phyloP scores from a whole-genome alignment of 331 rosid genomes.

The Cydonia oblonga region DNA sequence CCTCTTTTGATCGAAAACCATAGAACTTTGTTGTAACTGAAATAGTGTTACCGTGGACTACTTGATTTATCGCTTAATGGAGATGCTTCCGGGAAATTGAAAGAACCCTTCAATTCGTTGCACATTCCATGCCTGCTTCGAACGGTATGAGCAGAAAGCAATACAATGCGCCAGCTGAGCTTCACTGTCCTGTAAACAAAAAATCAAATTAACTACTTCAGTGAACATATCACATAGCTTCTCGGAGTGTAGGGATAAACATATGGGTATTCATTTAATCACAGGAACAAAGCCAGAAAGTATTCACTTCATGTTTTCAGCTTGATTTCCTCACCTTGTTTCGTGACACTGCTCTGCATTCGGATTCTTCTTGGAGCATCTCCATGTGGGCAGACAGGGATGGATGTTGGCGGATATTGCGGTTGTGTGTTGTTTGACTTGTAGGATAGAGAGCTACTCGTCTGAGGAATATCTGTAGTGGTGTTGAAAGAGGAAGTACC shows the following conservation, averaged over 20 bases:
- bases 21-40: background rate
- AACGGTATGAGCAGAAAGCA: background rate
- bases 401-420: background rate
- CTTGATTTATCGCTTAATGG: background rate
- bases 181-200: background rate
- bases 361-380: slow-evolving; percentile 1
- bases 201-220: background rate
- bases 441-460: background rate
- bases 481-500: background rate
- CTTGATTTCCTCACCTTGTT: slow-evolving; percentile 2
- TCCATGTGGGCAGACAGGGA: background rate
- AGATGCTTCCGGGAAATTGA: background rate
- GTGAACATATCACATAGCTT: background rate
- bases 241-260: background rate
- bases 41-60: background rate
- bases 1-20: background rate
- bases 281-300: background rate
- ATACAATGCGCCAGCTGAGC: background rate
- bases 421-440: background rate
- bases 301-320: background rate
- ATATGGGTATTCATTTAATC: background rate
- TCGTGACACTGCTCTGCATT: slow-evolving; percentile 1
- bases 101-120: background rate
- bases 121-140: background rate
- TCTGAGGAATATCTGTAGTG: background rate